A percentile compares a stretch with the other conserved stretches of the same genome.
These are phyloP conservation scores for Cryomyces minteri DNA, from an alignment of 495 filamentous ascomycete genomes.

Conservation along the genomic window DNA sequence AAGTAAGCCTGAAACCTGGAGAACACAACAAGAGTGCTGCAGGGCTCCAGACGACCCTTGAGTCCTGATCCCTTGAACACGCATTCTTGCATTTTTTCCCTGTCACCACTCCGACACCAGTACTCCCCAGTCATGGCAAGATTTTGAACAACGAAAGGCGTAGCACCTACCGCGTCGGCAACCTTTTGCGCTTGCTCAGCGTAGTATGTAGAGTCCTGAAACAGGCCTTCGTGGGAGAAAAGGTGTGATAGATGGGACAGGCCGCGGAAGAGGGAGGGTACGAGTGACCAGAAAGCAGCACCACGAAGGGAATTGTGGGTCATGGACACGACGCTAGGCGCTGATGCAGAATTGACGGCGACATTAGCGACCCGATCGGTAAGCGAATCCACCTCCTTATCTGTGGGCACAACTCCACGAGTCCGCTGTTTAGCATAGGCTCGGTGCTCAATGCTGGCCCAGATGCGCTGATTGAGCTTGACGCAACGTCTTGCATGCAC, in stretches of 20 bases:
- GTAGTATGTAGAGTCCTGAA: slow-evolving; percentile 81
- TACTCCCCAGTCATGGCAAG: slow-evolving; percentile 42
- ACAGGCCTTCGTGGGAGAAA: slow-evolving; percentile 68
- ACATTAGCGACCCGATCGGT: slow-evolving; percentile 5
- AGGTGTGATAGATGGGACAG: slow-evolving; percentile 53
- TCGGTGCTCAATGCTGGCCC: slow-evolving; percentile 43
- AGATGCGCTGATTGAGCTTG: slow-evolving; percentile 46
- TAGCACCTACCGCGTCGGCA: slow-evolving; percentile 45
- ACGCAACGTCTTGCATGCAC: slow-evolving; percentile 48
- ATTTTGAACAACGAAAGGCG: slow-evolving; percentile 33
- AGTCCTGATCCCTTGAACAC: not conserved
- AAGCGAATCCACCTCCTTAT: slow-evolving; percentile 1
- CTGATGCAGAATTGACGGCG: slow-evolving; percentile 4
- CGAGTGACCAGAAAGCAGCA: slow-evolving; percentile 64
- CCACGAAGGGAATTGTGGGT: slow-evolving; percentile 20
- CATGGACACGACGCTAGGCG: slow-evolving; percentile 6
- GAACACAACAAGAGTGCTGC: not conserved
- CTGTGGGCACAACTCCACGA: not conserved
- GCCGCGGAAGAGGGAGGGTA: slow-evolving; percentile 49
- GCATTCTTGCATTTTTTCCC: not conserved
- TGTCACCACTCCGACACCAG: slow-evolving; percentile 32
- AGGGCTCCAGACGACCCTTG: not conserved
- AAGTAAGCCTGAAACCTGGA: not conserved
- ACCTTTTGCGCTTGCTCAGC: slow-evolving; percentile 69
- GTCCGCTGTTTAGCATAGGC: slow-evolving; percentile 8